phyloP scores from a whole-genome alignment of 2,329 filamentous ascomycete species.

The Neocucurbitaria cava region DNA sequence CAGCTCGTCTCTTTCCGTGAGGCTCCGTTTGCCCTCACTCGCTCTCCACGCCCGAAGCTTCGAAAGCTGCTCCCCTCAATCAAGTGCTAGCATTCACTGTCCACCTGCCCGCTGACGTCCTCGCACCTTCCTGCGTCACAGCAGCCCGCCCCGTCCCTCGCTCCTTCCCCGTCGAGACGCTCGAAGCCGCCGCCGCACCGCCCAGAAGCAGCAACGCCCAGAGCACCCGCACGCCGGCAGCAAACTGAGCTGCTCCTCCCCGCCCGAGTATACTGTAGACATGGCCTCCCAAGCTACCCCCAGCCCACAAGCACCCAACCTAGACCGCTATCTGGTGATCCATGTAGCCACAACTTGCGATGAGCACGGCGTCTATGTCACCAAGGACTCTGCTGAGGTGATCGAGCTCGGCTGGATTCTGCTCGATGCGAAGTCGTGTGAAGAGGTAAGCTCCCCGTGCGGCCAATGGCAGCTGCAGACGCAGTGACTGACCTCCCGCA shows the following conservation, averaged over 20 bases:
- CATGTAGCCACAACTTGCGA: constrained; percentile 99
- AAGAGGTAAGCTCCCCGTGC: constrained; percentile 70
- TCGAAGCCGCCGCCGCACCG: constrained; percentile 5
- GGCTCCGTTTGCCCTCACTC: constrained; percentile 23
- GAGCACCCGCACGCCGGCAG: constrained; percentile 9
- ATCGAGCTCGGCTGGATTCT: constrained; percentile 99
- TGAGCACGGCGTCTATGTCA: constrained; percentile 98
- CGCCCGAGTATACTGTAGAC: constrained; percentile 7
- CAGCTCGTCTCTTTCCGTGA: constrained; percentile 26
- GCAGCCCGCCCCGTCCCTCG: constrained; percentile 8
- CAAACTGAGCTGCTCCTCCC: constrained; percentile 7
- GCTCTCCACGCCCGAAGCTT: constrained; percentile 22
- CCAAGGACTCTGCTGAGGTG: constrained; percentile 98
- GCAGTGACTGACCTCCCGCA: constrained; percentile 39
- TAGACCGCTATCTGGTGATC: constrained; percentile 97
- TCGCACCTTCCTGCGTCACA: constrained; percentile 17
- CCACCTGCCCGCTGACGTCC: constrained; percentile 38
- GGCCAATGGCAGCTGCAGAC: constrained; percentile 10
- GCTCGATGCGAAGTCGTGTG: constrained; percentile 86
- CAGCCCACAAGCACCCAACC: constrained; percentile 51
- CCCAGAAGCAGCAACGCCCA: neutral
- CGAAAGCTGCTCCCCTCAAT: constrained; percentile 21
- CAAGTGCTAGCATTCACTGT: constrained; percentile 25
- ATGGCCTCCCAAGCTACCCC: constrained; percentile 41
- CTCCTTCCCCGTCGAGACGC: constrained; percentile 16